Evolutionary conservation across 2,329 filamentous ascomycete species (phyloP), one percentile per base, ranked within the genome.

Genomic region (Colletotrichum filicis): DNA sequence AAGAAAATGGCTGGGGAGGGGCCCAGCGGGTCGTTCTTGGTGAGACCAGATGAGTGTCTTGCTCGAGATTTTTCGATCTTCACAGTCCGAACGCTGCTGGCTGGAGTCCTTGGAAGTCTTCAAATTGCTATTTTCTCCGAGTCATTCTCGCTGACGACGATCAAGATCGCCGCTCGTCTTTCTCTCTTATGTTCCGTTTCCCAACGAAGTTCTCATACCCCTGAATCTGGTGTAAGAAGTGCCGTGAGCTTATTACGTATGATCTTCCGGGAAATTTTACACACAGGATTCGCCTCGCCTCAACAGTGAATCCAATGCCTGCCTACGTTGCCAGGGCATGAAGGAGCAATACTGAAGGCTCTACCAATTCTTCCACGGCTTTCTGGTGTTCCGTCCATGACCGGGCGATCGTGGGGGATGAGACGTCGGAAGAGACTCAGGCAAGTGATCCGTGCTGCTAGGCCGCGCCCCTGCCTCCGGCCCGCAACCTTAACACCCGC

Each of bases 341-440:
- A 59, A 22, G 35, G 26, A 5, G 16, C 19, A 26, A 12, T 7
- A 30, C 8, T 11, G 30, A 30, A 35, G 5, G 1, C 11, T 35
- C 32, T 35, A 35, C 32, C 32, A 35, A 5, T 1, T 12, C 8
- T 46, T 12, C 14, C 49, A 42, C 46, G 71, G 68, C 46, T 57
- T 26, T 11, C 32, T 5, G 46, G 56, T 37, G n/a, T 71, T 74
- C 71, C 71, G 71, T 66, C 19, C 64, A 28, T 30, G 61, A 42
- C 70, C 65, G 70, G 73, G 42, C 70, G 73, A 74, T 71, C 73
- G 57, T 57, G 58, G 62, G 53, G 22, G 66, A 49, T 74, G 66
- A 74, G 66, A 74, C 73, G 57, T 69, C 70, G 37, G 66, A 67
- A 60, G 22, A 57, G 56, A 52, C 46, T 56, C 46, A 12, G 46